Percentiles rank a stretch among this genome's conserved stretches.
Conservation (phyloP, 129 eudicot species). For the Chrysanthemum lavandulifolium region DNA sequence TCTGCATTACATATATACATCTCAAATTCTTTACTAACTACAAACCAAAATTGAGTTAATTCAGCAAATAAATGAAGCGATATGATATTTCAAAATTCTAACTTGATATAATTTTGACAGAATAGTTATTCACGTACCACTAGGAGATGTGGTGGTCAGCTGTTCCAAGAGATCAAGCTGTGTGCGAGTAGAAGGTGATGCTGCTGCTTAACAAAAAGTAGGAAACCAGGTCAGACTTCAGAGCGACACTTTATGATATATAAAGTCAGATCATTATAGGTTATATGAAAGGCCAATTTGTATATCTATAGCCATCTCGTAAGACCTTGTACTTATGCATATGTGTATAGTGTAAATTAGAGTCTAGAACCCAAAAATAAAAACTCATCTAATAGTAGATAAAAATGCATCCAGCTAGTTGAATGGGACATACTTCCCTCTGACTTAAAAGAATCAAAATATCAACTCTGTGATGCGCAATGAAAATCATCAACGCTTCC, state of each 20-base stretch:
- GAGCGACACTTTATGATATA: background rate
- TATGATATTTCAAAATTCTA: background rate
- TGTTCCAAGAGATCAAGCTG: constrained; percentile 87
- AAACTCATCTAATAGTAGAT: too few species aligned
- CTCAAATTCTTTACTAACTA: background rate
- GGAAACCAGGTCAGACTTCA: constrained; percentile 28
- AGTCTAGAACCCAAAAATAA: background rate
- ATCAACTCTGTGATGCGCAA: too few species aligned
- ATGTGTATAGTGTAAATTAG: background rate
- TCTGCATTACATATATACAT: background rate
- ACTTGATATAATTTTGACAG: background rate
- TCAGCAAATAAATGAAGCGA: background rate
- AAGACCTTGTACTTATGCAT: constrained; percentile 3
- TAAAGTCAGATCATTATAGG: background rate
- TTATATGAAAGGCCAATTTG: too few species aligned
- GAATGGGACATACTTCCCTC: too few species aligned
- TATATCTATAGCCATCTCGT: background rate
- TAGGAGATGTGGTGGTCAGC: constrained; percentile 58
- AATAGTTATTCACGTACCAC: constrained; percentile 36
- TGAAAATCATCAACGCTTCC: too few species aligned
- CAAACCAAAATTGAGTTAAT: too few species aligned
- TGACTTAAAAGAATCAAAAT: too few species aligned
- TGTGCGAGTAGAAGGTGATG: constrained; percentile 65
- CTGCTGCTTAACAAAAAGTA: constrained; percentile 34
- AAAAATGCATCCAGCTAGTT: too few species aligned